A percentile compares a stretch with the other conserved stretches of the same genome.
Conservation (phyloP, 1,284 basidiomycete genomes). For the Pseudozyma hubeiensis region DNA sequence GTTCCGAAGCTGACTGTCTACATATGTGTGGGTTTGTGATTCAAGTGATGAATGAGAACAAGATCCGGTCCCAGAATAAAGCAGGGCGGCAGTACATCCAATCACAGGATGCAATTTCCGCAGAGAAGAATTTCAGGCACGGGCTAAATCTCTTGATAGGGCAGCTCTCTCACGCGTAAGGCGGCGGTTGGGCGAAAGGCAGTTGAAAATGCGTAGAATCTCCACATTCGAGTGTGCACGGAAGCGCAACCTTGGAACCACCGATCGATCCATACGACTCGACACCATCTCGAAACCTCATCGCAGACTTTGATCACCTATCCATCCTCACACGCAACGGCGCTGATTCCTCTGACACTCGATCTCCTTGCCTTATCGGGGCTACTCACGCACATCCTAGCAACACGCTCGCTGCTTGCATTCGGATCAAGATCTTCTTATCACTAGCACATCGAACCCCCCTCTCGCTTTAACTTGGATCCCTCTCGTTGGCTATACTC, state of each 20-base stretch:
- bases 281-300: neutral
- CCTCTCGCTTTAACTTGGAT: neutral
- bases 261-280: neutral
- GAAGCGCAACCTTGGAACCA: neutral
- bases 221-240: conserved; percentile 10
- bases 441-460: neutral
- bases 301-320: neutral
- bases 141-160: neutral
- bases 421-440: neutral
- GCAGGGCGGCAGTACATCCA: conserved; percentile 2
- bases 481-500: conserved; percentile 2
- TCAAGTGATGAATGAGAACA: no score
- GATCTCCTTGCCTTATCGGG: no score
- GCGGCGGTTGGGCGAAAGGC: conserved; percentile 6
- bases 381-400: no score
- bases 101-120: neutral
- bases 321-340: no score
- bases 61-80: neutral
- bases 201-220: neutral
- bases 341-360: neutral
- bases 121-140: neutral
- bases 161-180: conserved; percentile 11
- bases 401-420: no score
- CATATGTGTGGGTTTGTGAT: neutral
- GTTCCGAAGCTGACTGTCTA: no score